Conservation (phyloP, 345 rosid species). For the Brassica juncea region DNA sequence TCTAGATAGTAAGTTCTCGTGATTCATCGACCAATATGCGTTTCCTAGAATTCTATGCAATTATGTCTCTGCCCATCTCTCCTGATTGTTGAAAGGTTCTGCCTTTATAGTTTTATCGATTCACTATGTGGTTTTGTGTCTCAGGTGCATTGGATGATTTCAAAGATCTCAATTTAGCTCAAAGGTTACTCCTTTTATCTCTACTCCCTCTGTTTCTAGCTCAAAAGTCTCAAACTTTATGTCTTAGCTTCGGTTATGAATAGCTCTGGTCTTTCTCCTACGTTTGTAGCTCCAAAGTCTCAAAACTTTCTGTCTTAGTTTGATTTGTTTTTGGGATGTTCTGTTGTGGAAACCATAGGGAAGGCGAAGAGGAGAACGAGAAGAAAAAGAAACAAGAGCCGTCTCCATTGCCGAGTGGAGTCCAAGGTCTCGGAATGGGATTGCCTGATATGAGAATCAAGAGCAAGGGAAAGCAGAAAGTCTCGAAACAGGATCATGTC, state of each 20-base stretch:
- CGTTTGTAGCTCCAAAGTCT: slow-evolving; percentile 11
- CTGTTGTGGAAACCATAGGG: slow-evolving; percentile 46
- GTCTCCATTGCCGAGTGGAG: slow-evolving; percentile 54
- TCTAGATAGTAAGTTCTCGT: slow-evolving; percentile 72
- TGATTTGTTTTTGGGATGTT: not conserved
- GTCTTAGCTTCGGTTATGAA: not conserved
- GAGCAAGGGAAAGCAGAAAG: slow-evolving; percentile 71
- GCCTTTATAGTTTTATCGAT: slow-evolving; percentile 6
- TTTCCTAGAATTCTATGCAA: not conserved
- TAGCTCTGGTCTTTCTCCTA: not conserved
- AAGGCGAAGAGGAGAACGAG: slow-evolving; percentile 38
- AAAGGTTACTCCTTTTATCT: slow-evolving; percentile 43
- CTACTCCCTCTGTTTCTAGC: not conserved
- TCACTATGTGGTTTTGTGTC: slow-evolving; percentile 30
- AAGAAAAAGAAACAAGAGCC: slow-evolving; percentile 39
- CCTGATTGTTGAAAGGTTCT: slow-evolving; percentile 1
- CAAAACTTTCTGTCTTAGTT: not conserved
- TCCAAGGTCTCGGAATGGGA: slow-evolving; percentile 90
- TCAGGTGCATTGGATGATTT: slow-evolving; percentile 97
- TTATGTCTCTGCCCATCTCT: not conserved
- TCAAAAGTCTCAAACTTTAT: slow-evolving; percentile 16
- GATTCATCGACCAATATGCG: not conserved
- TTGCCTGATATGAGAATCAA: slow-evolving; percentile 85
- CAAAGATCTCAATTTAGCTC: slow-evolving; percentile 77
- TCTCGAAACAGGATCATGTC: slow-evolving; percentile 65